Base-by-base conservation (phyloP, 1,284 basidiomycete species). In the Tetrapyrgos nigripes region DNA sequence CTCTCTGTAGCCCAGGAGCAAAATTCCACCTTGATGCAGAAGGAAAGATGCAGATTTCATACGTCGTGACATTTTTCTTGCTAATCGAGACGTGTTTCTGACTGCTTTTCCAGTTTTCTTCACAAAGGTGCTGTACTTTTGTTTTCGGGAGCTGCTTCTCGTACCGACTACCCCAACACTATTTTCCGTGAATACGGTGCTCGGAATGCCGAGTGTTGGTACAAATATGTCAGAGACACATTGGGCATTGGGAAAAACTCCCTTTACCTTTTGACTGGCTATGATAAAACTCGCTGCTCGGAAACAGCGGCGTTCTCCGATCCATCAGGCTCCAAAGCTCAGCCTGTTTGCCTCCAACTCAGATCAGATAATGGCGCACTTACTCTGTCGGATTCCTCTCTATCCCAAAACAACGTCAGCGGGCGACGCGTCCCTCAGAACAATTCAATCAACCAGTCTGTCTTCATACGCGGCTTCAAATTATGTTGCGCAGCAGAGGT, bases 371-470 rank as follows among this genome's bases (percentile, higher is more conserved):
- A 50, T 8, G 48, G 48, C 14, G 31, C 5, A 27, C 21, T 50
- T 17, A 17, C 5, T 27, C 14, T 50, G 5, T 4, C 48, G 17
- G 26, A 21, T 10, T 50, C 13, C 14, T 44, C 48, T 19, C 26
- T 24, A 37, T 6, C 33, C 17, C 57, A 23, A 60, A 62, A 44
- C 46, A 57, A 17, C 45, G 44, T 68, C 23, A 57, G 53, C 4
- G 66, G 49, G 46, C 62, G 10, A 28, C 60, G 26, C n/a, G 66
- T 64, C 61, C 62, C 19, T 57, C 64, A 40, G 59, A 59, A 11
- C 59, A 55, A 19, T 62, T 35, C 33, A 26, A 52, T 31, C 46
- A 62, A 62, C 51, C 61, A 62, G 35, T 50, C 45, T 24, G 27
- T 57, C 5, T 63, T 63, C 49, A 46, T 63, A 26, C 59, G 60